Conservation (phyloP, 2,329 filamentous ascomycete genomes). For the Nemania diffusa region DNA sequence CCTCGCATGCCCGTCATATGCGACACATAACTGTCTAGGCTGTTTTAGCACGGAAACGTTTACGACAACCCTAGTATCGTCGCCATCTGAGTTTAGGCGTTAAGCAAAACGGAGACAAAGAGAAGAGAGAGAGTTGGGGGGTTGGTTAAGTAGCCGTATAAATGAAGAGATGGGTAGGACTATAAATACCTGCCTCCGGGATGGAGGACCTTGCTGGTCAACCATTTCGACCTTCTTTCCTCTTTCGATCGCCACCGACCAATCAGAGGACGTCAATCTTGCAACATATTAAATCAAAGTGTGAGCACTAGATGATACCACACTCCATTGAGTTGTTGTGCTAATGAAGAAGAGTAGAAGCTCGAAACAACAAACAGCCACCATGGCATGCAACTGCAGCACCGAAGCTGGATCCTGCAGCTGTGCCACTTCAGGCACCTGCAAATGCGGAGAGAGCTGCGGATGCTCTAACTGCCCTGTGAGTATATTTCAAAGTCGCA, state of each 20-base stretch:
- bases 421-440: slow-evolving; percentile 44
- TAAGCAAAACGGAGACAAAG: not conserved
- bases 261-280: slow-evolving; percentile 34
- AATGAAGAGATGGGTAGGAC: not conserved
- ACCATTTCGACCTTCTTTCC: slow-evolving; percentile 21
- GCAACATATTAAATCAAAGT: slow-evolving; percentile 15
- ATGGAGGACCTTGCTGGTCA: slow-evolving; percentile 37
- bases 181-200: slow-evolving; percentile 38
- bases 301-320: slow-evolving; percentile 18
- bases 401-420: slow-evolving; percentile 41
- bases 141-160: no score
- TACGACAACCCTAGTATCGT: not conserved
- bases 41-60: not conserved
- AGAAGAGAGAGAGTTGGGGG: not conserved
- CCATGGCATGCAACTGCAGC: slow-evolving; percentile 48
- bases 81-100: not conserved
- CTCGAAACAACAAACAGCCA: slow-evolving; percentile 5
- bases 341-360: slow-evolving; percentile 4
- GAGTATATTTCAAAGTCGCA: slow-evolving; percentile 23
- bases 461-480: slow-evolving; percentile 47
- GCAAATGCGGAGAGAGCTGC: slow-evolving; percentile 46
- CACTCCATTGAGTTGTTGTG: not conserved
- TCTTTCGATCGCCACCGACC: slow-evolving; percentile 32
- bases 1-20: slow-evolving; percentile 20
- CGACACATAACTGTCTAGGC: slow-evolving; percentile 1